Base-by-base conservation (phyloP, 2,329 filamentous ascomycete species). In the Verticillium isaacii region DNA sequence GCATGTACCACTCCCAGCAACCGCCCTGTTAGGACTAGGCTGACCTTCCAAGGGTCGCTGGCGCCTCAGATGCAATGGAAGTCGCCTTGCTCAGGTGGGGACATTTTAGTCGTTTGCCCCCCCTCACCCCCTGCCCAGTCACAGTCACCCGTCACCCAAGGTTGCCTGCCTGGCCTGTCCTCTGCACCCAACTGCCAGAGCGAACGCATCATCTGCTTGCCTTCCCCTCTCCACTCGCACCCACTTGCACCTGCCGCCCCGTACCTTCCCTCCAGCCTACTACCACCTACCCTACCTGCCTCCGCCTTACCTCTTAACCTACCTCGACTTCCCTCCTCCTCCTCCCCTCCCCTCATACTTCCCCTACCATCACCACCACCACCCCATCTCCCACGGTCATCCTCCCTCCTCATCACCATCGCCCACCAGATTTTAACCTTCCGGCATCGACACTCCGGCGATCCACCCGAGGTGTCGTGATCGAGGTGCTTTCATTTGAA, bases 401-500 rank as follows among this genome's bases (percentile, higher is more conserved):
- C 58, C 32, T 32, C 54, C 29, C 56, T 39, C 56, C 34, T 57
- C 41, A 54, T 58, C 59, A 45, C 58, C 39, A 29, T 29, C 34
- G 36, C 15, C 29, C 11, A 29, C 15, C 39, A 17, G 6, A 34
- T 50, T 19, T 29, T 41, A 54, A 9, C 32, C 41, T 61, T 59
- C 6, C 32, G 55, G 57, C 55, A 23, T 58, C 45, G 45, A 50
- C 45, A 50, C 45, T 65, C 62, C 60, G 60, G 52, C 61, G 56
- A 25, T 19, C 9, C 45, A 50, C 23, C 45, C 45, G 45, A 50
- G 45, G 45, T 25, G 45, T 50, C 45, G 45, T 50, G 45, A 50
- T 50, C 23, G n/a, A n/a, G n/a, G 23, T 12, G n/a, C 19, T 23
- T n/a, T 50, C n/a, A 6, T 19, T 50, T n/a, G 45, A 50, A 50